Percentiles rank a stretch among this genome's conserved stretches.
Evolutionary conservation across 176 grass and related monocot genomes (phyloP).

Genomic region (Zizania latifolia): DNA sequence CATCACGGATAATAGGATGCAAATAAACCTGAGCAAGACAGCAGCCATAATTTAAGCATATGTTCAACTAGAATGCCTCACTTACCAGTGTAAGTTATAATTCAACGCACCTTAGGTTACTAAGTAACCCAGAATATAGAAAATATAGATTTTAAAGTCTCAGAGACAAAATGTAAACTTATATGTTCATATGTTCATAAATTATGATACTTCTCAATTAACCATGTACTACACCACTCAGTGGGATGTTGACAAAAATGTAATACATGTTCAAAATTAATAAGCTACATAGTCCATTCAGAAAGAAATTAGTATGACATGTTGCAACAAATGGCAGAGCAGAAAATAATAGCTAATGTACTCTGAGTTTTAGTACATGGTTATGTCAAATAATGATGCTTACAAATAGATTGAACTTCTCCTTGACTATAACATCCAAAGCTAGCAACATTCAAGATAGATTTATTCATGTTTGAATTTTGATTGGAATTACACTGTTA

Average conservation of each 20-base stretch:
- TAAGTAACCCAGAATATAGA: background rate
- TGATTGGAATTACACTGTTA: background rate
- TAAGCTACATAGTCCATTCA: background rate
- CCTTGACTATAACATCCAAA: background rate
- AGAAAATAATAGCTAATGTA: no score
- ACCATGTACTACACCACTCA: background rate
- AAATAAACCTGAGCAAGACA: slow-evolving; percentile 56
- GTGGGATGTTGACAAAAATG: background rate
- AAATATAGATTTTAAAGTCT: background rate
- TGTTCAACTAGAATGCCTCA: background rate
- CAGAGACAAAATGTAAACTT: background rate
- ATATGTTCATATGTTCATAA: background rate
- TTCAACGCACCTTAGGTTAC: background rate
- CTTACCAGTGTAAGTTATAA: background rate
- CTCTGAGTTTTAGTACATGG: no score
- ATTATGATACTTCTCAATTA: background rate
- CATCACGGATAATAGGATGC: slow-evolving; percentile 76
- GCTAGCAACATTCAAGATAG: background rate
- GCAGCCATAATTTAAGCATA: background rate
- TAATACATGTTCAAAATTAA: background rate
- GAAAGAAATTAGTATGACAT: background rate
- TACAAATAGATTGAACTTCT: background rate
- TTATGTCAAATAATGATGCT: no score
- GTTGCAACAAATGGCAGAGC: background rate
- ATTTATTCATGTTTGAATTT: background rate